Evolutionary conservation across 805 yeast species (phyloP).

Genomic region (Priceomyces carsonii): DNA sequence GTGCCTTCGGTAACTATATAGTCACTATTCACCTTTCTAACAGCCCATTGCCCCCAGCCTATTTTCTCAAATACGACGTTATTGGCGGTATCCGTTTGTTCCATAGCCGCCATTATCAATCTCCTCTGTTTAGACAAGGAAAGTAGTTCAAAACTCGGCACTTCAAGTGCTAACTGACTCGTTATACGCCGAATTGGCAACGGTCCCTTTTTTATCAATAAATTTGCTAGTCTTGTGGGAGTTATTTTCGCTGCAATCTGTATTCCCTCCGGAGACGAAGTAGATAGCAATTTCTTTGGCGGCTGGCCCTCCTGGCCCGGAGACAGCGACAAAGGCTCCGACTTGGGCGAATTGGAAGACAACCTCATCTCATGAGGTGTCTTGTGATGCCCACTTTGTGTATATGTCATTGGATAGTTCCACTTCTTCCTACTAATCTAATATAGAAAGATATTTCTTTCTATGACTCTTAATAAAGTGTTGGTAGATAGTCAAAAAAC

Average conservation of each 20-base stretch:
- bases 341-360: neutral
- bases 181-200: conserved; percentile 89
- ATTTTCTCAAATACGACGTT: conserved; percentile 83
- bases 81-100: conserved; percentile 61
- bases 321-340: conserved; percentile 3
- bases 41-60: conserved; percentile 99
- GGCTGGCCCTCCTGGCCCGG: conserved; percentile 1
- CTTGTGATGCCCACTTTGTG: no score
- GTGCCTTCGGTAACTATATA: conserved; percentile 49
- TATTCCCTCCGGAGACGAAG: conserved; percentile 84
- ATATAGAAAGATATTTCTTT: neutral
- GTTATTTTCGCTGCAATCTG: conserved; percentile 87
- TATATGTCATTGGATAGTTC: conserved; percentile 2
- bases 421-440: neutral
- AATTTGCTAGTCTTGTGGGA: conserved; percentile 68
- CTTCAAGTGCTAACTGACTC: conserved; percentile 68
- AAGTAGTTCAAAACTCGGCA: conserved; percentile 75
- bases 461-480: conserved; percentile 3
- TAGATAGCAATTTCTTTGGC: conserved; percentile 46
- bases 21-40: conserved; percentile 52
- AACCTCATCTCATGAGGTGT: no score
- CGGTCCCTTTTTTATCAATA: conserved; percentile 77
- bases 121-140: conserved; percentile 88
- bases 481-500: neutral
- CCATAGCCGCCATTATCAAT: conserved; percentile 85